Evolutionary conservation across 2,329 filamentous ascomycete genomes (phyloP).

Genomic region (Stagonosporopsis cucurbitacearum): DNA sequence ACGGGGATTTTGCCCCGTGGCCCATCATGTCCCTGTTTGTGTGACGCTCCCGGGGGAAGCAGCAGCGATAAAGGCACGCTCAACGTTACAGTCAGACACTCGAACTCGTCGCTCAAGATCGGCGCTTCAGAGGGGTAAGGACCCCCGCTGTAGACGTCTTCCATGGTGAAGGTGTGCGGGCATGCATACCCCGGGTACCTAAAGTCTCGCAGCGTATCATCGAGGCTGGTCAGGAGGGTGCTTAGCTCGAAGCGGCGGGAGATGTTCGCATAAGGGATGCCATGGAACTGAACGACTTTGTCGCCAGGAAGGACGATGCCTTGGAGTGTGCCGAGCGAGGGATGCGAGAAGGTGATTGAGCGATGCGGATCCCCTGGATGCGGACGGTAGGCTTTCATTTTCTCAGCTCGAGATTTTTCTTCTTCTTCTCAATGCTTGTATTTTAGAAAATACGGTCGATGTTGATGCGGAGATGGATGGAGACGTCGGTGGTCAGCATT

Average conservation of each 20-base stretch:
- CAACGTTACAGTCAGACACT: constrained; percentile 31
- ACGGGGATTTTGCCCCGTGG: constrained; percentile 57
- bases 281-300: constrained; percentile 37
- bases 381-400: background rate
- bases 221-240: constrained; percentile 14
- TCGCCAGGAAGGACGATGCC: constrained; percentile 23
- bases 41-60: background rate
- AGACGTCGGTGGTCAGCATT: background rate
- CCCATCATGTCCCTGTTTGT: background rate
- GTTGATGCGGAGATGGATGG: no score
- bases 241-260: constrained; percentile 34
- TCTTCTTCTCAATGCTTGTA: no score
- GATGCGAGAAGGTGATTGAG: constrained; percentile 25
- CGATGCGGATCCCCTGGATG: background rate
- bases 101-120: constrained; percentile 19
- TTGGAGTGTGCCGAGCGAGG: constrained; percentile 24
- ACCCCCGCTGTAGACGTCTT: background rate
- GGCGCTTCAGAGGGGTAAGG: background rate
- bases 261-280: constrained; percentile 30
- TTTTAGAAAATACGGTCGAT: no score
- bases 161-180: background rate
- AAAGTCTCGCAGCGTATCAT: constrained; percentile 12
- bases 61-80: constrained; percentile 30
- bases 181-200: constrained; percentile 27
- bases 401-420: no score